Evolutionary conservation across 768 basidiomycete genomes (phyloP).

Genomic region (Omphalotus guepiniiformis): DNA sequence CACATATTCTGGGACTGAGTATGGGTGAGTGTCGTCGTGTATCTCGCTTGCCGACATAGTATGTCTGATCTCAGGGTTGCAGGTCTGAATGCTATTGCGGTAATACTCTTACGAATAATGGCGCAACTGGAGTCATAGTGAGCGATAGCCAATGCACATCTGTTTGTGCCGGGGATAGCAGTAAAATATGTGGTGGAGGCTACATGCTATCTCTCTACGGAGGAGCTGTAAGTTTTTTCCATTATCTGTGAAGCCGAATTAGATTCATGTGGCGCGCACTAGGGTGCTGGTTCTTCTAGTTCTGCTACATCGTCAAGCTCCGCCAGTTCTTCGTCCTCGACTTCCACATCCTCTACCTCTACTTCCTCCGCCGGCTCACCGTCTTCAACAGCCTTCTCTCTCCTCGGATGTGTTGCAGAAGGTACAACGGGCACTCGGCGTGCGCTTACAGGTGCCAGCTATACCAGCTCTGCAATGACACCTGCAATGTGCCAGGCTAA

Average conservation of each 20-base stretch:
- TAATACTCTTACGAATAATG: constrained; percentile 19
- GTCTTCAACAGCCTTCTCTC: constrained; percentile 7
- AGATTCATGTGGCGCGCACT: too few species aligned
- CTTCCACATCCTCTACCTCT: background rate
- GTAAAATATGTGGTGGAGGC: constrained; percentile 18
- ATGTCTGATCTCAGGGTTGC: too few species aligned
- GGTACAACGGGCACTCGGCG: constrained; percentile 25
- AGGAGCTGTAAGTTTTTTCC: too few species aligned
- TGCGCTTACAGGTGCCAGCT: constrained; percentile 25
- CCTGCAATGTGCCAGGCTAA: constrained; percentile 26
- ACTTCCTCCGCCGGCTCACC: constrained; percentile 4
- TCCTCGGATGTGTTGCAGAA: constrained; percentile 30
- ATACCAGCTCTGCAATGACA: constrained; percentile 25
- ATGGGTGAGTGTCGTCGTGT: background rate
- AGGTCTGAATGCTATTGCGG: constrained; percentile 3
- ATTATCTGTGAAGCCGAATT: too few species aligned
- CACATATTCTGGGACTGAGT: background rate
- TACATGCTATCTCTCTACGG: constrained; percentile 1
- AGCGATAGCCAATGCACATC: constrained; percentile 13
- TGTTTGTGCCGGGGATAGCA: constrained; percentile 17
- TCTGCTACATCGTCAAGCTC: constrained; percentile 10
- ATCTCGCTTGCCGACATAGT: background rate
- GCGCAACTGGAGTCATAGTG: constrained; percentile 18
- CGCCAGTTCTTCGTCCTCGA: constrained; percentile 6
- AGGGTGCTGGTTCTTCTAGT: too few species aligned